phyloP scores from a whole-genome alignment of 805 yeast species.

The Teunomyces atbi region DNA sequence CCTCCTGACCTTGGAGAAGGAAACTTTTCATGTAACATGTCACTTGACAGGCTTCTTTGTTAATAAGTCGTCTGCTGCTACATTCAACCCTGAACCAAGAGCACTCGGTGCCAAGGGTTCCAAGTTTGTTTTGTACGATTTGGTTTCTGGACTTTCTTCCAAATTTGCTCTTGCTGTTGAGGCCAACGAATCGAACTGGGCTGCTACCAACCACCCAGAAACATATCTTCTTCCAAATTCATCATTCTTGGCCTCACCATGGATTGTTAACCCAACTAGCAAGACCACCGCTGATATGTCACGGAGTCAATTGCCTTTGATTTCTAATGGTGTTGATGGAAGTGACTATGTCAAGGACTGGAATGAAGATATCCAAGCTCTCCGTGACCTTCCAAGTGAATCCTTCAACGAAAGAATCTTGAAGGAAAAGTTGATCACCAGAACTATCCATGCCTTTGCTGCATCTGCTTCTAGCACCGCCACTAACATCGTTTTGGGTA shows the following conservation, averaged over 20 bases:
- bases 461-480: slow-evolving; percentile 78
- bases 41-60: slow-evolving; percentile 77
- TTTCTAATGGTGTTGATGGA: slow-evolving; percentile 59
- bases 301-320: slow-evolving; percentile 54
- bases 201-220: slow-evolving; percentile 46
- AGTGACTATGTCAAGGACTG: slow-evolving; percentile 67
- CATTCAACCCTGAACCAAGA: slow-evolving; percentile 65
- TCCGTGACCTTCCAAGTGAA: slow-evolving; percentile 65
- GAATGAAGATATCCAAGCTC: slow-evolving; percentile 87
- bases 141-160: slow-evolving; percentile 67
- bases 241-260: slow-evolving; percentile 65
- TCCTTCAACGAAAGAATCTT: slow-evolving; percentile 64
- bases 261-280: slow-evolving; percentile 53
- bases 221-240: slow-evolving; percentile 62
- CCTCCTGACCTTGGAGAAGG: slow-evolving; percentile 77
- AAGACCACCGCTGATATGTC: slow-evolving; percentile 52
- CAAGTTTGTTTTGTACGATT: slow-evolving; percentile 55
- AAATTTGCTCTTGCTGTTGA: slow-evolving; percentile 53
- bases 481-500: slow-evolving; percentile 68
- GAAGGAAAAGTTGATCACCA: slow-evolving; percentile 72
- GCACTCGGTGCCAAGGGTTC: slow-evolving; percentile 32
- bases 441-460: slow-evolving; percentile 73
- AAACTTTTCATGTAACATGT: slow-evolving; percentile 74
- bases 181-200: slow-evolving; percentile 47
- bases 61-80: slow-evolving; percentile 62